Base-by-base conservation (phyloP, 2,329 filamentous ascomycete species). In the Thielaviopsis musarum region DNA sequence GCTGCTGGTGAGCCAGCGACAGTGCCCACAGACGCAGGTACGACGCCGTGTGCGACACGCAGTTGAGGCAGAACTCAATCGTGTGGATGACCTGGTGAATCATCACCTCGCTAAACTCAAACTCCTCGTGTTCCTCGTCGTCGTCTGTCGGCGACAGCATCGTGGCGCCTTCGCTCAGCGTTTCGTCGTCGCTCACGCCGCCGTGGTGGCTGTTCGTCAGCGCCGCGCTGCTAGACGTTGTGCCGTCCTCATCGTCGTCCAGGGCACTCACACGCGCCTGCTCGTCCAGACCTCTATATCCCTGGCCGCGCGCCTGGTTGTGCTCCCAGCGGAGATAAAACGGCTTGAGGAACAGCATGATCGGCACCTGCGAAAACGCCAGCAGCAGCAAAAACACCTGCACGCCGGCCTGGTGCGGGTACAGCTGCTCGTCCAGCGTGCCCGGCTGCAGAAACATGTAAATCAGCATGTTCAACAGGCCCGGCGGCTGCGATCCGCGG, bases 11-110 rank as follows among this genome's bases (percentile, higher is more conserved):
- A 34, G 93, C 93, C 62, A 98, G 84, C 1, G 93, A 98, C 66
- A 98, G 73, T 34, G 93, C 93, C 93, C 93, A 98, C 52, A 98
- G 87, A 77, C 93, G 93, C 54, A 98, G 86, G 73, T 98, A 98
- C 1, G 93, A 98, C 4, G 93, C 93, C 4, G 94, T 98, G 74
- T 98, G 93, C 30, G 93, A 98, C 64, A 98, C 91, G 71, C 91
- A 97, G 78, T 98, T 98, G 66, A 98, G 80, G 70, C 93, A 98
- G 77, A 98, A 98, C 79, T 98, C 89, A 68, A 97, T 97, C 19
- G 91, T 97, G 75, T 97, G 94, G 68, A 98, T 98, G 70, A 96
- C 83, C 72, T 98, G 93, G 74, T 98, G 93, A 69, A 98, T 98
- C 90, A 98, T 96, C 64, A 90, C 81, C 71, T 98, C 93, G 62